A percentile compares a stretch with the other conserved stretches of the same genome.
These are phyloP conservation scores for Chamaecyparis obtusa DNA, from an alignment of 75 land plant genomes.

Conservation along the genomic window DNA sequence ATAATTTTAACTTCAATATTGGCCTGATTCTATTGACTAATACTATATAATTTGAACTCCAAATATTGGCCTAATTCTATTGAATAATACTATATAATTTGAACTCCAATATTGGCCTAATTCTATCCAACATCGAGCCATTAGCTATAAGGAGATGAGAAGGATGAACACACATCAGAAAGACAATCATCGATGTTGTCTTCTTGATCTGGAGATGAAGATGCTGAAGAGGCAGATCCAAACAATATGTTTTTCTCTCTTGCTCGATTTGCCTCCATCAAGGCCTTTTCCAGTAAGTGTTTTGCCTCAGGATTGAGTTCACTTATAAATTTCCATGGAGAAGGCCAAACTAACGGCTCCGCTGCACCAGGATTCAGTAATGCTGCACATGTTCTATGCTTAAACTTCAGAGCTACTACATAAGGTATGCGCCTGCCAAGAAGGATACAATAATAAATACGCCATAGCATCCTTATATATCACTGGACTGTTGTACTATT, in stretches of 20 bases:
- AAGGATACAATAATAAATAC: neutral
- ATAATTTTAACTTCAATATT: neutral
- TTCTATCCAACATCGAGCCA: neutral
- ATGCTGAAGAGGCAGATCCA: conserved; percentile 34
- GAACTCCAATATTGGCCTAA: neutral
- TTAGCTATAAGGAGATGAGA: conserved; percentile 22
- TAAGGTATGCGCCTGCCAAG: conserved; percentile 77
- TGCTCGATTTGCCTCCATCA: conserved; percentile 75
- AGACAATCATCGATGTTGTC: conserved; percentile 37
- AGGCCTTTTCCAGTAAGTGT: conserved; percentile 62
- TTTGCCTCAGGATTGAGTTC: conserved; percentile 83
- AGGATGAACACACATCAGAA: conserved; percentile 37
- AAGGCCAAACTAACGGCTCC: conserved; percentile 95
- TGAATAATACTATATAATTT: neutral
- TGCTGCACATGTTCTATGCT: conserved; percentile 77
- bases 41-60: neutral
- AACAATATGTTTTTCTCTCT: conserved; percentile 67
- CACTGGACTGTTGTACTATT: neutral
- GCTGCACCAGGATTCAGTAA: conserved; percentile 81
- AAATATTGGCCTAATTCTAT: neutral
- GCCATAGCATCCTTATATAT: neutral
- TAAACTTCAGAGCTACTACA: conserved; percentile 64
- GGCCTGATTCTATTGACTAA: neutral
- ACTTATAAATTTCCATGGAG: conserved; percentile 85
- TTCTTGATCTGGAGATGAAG: conserved; percentile 51